Percentiles rank a stretch among this genome's conserved stretches.
These are phyloP conservation scores for Podaxis rugospora DNA, from an alignment of 768 basidiomycete species.

Conservation along the genomic window DNA sequence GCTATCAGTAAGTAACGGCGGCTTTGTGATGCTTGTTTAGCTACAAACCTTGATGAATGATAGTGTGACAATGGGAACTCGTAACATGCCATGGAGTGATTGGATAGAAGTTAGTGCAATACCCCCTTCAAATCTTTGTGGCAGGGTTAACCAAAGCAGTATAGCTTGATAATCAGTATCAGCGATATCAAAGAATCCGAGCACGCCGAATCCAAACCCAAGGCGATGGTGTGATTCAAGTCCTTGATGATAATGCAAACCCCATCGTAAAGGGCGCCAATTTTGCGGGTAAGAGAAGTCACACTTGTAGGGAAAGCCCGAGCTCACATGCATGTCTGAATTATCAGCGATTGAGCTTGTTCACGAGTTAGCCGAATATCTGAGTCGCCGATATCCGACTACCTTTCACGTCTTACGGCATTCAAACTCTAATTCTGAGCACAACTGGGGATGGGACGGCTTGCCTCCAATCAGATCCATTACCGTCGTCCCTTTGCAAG, in stretches of 20 bases:
- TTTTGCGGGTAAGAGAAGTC: slow-evolving; percentile 28
- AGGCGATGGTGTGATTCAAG: slow-evolving; percentile 41
- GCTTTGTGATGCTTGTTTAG: neutral
- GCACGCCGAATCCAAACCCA: slow-evolving; percentile 50
- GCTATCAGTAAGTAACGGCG: slow-evolving; percentile 49
- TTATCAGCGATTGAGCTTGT: slow-evolving; percentile 57
- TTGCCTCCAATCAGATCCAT: slow-evolving; percentile 46
- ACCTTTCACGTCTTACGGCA: slow-evolving; percentile 50
- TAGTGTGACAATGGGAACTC: slow-evolving; percentile 69
- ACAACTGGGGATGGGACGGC: slow-evolving; percentile 39
- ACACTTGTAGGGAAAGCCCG: neutral
- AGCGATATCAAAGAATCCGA: slow-evolving; percentile 52
- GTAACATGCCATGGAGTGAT: slow-evolving; percentile 61
- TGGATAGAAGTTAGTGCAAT: slow-evolving; percentile 60
- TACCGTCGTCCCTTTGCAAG: slow-evolving; percentile 43
- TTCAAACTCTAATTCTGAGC: slow-evolving; percentile 12
- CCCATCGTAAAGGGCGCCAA: slow-evolving; percentile 34
- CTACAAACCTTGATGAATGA: neutral
- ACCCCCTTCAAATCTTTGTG: neutral
- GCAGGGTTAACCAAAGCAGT: neutral
- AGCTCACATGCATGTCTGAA: neutral
- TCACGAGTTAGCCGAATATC: slow-evolving; percentile 65
- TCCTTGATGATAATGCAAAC: slow-evolving; percentile 39
- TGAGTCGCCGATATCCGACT: slow-evolving; percentile 56
- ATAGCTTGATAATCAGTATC: slow-evolving; percentile 59